These are phyloP conservation scores for Botrytis deweyae DNA, from an alignment of 2,329 filamentous ascomycete species.

Conservation along the genomic window DNA sequence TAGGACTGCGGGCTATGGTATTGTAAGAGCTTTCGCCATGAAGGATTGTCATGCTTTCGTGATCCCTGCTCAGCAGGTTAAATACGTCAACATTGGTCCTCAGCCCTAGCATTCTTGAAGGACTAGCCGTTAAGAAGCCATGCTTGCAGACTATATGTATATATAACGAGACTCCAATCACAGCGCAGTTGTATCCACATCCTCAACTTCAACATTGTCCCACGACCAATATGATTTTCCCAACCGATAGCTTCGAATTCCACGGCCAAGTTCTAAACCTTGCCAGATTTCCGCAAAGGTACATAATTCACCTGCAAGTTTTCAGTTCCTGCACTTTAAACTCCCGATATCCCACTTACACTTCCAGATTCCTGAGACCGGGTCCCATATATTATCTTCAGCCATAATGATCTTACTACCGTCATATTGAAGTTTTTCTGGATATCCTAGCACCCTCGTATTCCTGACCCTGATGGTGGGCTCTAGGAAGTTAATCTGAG, in stretches of 20 bases:
- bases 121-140: background rate
- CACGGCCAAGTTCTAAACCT: background rate
- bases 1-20: background rate
- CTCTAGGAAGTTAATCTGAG: no score
- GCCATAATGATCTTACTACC: background rate
- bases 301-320: background rate
- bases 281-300: background rate
- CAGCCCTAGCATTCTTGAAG: background rate
- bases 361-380: background rate
- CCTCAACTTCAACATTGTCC: background rate
- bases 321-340: background rate
- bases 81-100: background rate
- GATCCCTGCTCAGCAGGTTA: background rate
- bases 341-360: background rate
- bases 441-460: background rate
- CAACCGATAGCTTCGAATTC: background rate
- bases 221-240: background rate
- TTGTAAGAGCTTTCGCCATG: background rate
- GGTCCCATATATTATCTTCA: background rate
- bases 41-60: background rate
- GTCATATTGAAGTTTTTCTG: background rate
- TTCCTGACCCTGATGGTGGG: background rate
- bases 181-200: background rate
- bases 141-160: accelerated
- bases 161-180: background rate